Base-by-base conservation (phyloP, 164 flowering plant species). In the Magnolia changhungtana region DNA sequence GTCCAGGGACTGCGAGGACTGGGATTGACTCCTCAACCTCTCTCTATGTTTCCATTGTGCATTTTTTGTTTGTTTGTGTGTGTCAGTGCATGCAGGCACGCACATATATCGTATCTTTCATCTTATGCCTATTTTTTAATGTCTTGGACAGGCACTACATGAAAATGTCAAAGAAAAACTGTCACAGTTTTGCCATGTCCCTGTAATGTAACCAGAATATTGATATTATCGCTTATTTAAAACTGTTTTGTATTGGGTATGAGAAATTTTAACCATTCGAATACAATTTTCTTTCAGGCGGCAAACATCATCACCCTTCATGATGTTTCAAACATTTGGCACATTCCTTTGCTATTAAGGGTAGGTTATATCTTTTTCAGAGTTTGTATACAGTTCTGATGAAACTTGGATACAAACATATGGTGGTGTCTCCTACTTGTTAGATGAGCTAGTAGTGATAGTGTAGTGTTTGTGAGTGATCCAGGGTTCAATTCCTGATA, bases 261-360 rank as follows among this genome's bases (percentile, higher is more conserved):
- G 63, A 55, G 3, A 37, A 67, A 27, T 58, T 27, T 63, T 74
- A 77, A 77, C 58, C 50, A 49, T 21, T 1, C 74, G 4, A 7
- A 58, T 58, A 45, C 71, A 18, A 63, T 27, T 7, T n/a, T 77
- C 2, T 64, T 77, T 72, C 76, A 77, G 96, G 87, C 72, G 45
- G 89, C 81, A 70, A 89, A 90, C 77, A 89, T 95, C 20, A 69
- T 93, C 72, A 90, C 92, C 19, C 89, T 93, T 7, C 80, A 88
- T 84, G 98, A 93, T 82, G 97, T 93, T 70, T 82, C 92, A 50
- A 93, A 95, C 85, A 93, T 93, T 63, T 93, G 97, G 98, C 97
- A 87, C 55, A 80, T 95, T 29, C 98, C 98, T 75, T 80, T 90
- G 81, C 86, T 93, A 63, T 82, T 93, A 77, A 89, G 86, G 81